Base-by-base conservation (phyloP, 345 rosid genomes). In the Gossypium sturtianum region DNA sequence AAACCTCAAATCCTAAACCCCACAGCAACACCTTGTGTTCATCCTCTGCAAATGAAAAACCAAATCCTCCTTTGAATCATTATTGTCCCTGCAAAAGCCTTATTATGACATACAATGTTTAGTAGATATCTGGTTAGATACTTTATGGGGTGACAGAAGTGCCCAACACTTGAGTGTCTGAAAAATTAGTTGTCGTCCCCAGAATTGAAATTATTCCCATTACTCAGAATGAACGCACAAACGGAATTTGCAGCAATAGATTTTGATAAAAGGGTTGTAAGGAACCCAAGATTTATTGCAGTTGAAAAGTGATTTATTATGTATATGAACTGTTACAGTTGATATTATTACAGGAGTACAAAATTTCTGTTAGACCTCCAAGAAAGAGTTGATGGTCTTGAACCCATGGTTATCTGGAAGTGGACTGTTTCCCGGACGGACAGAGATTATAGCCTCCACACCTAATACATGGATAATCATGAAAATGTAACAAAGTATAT, bases 351-450 rank as follows among this genome's bases (percentile, higher is more conserved):
- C 17, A 59, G 38, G 73, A 51, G 72, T 34, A 67, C 4, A 47
- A 3, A 44, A 3, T 47, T 20, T 71, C 83, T 62, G 60, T 86
- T 81, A 89, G 81, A 89, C 83, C 68, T 88, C 90, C 11, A 75
- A 77, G 77, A 88, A 88, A 1, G 97, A 87, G 68, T 75, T 83
- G 71, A 89, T 74, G 9, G 89, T 90, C 81, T 82, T 81, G 90
- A 91, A 91, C 65, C 86, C 91, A 2, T 88, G 91, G 78, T 85
- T 88, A 77, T 83, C 89, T 0, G 88, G 93, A 70, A 88, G 77
- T 17, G 90, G 78, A 66, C 82, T 86, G 45, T 89, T 91, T 74
- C 93, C 97, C 22, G 94, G 91, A 58, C 94, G 88, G 75, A 90
- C 73, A 4, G 93, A 88, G 79, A 89, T 80, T 64, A 81, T 69